A percentile compares a stretch with the other conserved stretches of the same genome.
Conservation (phyloP, 352 stramenopile species). For the Phytophthora pistaciae region DNA sequence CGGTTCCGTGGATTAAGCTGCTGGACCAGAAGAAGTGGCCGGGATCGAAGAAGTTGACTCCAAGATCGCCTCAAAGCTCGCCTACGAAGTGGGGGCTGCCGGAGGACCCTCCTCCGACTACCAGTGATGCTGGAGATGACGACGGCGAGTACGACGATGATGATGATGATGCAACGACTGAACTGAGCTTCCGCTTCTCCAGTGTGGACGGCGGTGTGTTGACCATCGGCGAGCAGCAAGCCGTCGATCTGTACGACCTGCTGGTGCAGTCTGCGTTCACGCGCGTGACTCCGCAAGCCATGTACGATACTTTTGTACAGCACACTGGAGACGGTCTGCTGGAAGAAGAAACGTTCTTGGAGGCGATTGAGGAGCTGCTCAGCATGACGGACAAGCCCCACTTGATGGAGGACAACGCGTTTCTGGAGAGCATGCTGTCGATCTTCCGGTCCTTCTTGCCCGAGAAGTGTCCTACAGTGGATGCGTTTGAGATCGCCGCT, state of each 20-base stretch:
- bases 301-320: constrained; percentile 90
- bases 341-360: constrained; percentile 86
- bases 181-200: constrained; percentile 77
- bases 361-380: constrained; percentile 81
- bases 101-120: constrained; percentile 13
- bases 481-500: constrained; percentile 86
- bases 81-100: constrained; percentile 37
- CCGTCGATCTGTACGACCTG: constrained; percentile 68
- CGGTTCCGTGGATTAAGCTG: constrained; percentile 75
- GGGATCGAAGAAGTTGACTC: constrained; percentile 50
- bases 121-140: constrained; percentile 28
- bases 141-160: constrained; percentile 34
- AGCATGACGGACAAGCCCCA: constrained; percentile 79
- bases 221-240: constrained; percentile 67
- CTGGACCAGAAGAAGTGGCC: constrained; percentile 80
- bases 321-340: constrained; percentile 85
- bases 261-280: constrained; percentile 78
- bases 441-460: constrained; percentile 82
- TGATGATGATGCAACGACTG: constrained; percentile 19
- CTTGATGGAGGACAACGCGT: constrained; percentile 80
- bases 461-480: constrained; percentile 68
- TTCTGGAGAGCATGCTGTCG: constrained; percentile 79
- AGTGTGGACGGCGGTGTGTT: constrained; percentile 68
- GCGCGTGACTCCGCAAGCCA: constrained; percentile 69
- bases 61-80: constrained; percentile 27